These are phyloP conservation scores for Aureobasidium sp. DNA, from an alignment of 2,329 filamentous ascomycete species.

Conservation along the genomic window DNA sequence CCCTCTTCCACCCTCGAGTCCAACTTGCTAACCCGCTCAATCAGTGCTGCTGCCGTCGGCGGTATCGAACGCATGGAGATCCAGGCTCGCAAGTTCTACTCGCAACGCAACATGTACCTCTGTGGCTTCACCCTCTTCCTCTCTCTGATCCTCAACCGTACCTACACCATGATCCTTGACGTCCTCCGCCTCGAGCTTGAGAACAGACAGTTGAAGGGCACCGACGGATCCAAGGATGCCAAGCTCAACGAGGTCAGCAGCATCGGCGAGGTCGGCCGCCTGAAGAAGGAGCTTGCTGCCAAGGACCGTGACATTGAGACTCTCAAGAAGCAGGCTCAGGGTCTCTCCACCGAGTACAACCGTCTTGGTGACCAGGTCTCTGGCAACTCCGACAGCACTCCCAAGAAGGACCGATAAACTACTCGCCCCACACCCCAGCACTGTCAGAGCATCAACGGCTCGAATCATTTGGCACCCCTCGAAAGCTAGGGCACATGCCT, in stretches of 20 bases:
- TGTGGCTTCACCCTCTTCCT: conserved; percentile 99
- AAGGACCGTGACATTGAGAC: conserved; percentile 80
- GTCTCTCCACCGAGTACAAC: conserved; percentile 77
- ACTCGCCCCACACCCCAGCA: neutral
- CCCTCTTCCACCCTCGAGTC: neutral
- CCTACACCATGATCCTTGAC: conserved; percentile 95
- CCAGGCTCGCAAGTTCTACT: conserved; percentile 99
- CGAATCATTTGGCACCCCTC: neutral
- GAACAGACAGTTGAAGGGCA: conserved; percentile 72
- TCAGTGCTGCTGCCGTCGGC: conserved; percentile 63
- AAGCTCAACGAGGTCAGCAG: conserved; percentile 67
- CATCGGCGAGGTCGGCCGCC: conserved; percentile 64
- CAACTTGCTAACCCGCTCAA: conserved; percentile 18
- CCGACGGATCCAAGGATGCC: conserved; percentile 58
- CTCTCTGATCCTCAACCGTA: conserved; percentile 96
- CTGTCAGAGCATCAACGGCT: neutral
- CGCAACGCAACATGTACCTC: conserved; percentile 99
- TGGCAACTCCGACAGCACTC: conserved; percentile 38
- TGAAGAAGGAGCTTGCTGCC: conserved; percentile 59
- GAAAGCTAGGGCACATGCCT: neutral
- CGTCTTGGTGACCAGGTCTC: conserved; percentile 77
- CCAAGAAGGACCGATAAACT: conserved; percentile 52
- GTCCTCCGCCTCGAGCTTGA: conserved; percentile 87
- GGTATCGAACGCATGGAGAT: conserved; percentile 94
- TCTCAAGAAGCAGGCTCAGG: conserved; percentile 86